phyloP scores from a whole-genome alignment of 148 eudicot genomes.

The Persicaria maculosa region DNA sequence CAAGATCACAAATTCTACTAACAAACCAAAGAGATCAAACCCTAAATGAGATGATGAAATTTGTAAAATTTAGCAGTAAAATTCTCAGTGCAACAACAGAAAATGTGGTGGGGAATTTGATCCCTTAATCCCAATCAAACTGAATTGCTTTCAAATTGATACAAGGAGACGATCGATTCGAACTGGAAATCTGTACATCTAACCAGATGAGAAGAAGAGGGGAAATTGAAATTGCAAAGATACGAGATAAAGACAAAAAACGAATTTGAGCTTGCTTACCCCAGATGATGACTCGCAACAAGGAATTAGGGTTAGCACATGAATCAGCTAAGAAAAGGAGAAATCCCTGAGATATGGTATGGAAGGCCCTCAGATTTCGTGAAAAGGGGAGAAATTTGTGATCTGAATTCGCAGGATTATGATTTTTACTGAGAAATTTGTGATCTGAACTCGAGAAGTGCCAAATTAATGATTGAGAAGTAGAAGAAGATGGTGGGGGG shows the following conservation, averaged over 20 bases:
- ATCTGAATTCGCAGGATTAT: not conserved
- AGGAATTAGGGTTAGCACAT: not conserved
- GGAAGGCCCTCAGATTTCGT: not conserved
- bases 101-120: not conserved
- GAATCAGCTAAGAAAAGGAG: slow-evolving; percentile 3
- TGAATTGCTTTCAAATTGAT: not conserved
- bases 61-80: not conserved
- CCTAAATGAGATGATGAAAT: not conserved
- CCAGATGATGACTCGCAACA: slow-evolving; percentile 1
- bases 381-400: not conserved
- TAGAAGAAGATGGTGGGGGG: not conserved
- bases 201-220: slow-evolving; percentile 4
- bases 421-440: not conserved
- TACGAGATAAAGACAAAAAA: not conserved
- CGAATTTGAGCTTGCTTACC: not conserved
- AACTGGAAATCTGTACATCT: not conserved
- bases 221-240: not conserved
- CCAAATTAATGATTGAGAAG: not conserved
- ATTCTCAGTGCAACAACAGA: not conserved
- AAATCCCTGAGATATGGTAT: not conserved
- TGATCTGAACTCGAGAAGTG: not conserved
- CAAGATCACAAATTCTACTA: not conserved
- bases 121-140: not conserved
- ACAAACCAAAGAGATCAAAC: not conserved
- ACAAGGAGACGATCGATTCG: not conserved